Evolutionary conservation across 768 basidiomycete species (phyloP), one percentile per base, ranked within the genome.

Genomic region (Fomitopsis serialis): DNA sequence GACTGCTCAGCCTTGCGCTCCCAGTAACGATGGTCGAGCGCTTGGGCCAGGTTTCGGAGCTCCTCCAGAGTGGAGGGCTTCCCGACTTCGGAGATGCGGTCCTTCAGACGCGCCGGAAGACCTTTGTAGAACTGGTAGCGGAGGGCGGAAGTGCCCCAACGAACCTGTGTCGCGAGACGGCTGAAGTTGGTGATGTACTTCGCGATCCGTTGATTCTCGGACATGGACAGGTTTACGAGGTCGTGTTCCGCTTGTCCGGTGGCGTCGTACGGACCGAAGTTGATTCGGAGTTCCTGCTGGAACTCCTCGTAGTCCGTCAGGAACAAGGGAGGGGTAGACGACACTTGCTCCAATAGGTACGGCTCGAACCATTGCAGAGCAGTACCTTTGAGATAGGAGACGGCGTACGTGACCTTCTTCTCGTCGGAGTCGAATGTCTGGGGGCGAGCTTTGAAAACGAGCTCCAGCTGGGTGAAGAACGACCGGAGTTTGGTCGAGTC

Each of bases 141-240:
- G n/a, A 62, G 54, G 1, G 53, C 49, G 8, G 44, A 42, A 13
- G 48, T 37, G 36, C 43, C 32, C 58, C 59, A 48, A n/a, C 52
- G 24, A 10, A 35, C 48, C 46, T 48, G 23, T 35, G 50, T 12
- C 0, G 59, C 48, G 1, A 57, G 51, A 10, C 36, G 2, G 34
- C 54, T 58, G 42, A 60, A 61, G 17, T 55, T 15, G 10, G 57
- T 36, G 24, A 54, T 54, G 46, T 58, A 58, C 43, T 48, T 53
- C 13, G 58, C 57, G 10, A 52, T 62, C 15, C 24, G 56, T 13
- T 32, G 29, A n/a, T 46, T 60, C 29, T 48, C 32, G 2, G 27
- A 34, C 48, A 45, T 47, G 3, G 17, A 36, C 36, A 48, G 40
- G 45, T 48, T 56, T 37, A 44, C 43, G 34, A 52, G 51, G 32